These are phyloP conservation scores for Stenogyne calaminthoides DNA, from an alignment of 305 asterid genomes.

Conservation along the genomic window DNA sequence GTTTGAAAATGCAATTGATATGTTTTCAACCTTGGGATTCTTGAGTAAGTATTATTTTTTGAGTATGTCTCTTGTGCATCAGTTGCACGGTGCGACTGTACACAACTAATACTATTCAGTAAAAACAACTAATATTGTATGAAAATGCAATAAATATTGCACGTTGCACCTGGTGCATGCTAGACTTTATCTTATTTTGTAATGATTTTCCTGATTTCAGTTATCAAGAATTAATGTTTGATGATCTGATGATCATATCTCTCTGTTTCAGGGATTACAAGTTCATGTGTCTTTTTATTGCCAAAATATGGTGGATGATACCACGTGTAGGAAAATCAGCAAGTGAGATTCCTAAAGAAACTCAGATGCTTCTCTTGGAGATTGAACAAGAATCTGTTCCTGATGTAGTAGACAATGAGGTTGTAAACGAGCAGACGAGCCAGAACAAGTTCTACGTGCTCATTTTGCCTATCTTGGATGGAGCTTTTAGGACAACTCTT, in stretches of 20 bases:
- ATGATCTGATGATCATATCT: not conserved
- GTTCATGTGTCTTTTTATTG: constrained; percentile 56
- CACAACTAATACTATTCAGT: no score
- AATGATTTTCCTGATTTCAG: not conserved
- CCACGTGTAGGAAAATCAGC: constrained; percentile 62
- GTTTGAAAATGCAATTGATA: no score
- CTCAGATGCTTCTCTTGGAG: constrained; percentile 67
- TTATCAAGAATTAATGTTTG: not conserved
- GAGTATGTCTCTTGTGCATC: no score
- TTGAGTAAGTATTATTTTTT: no score
- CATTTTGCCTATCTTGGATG: constrained; percentile 55
- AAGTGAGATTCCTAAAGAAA: constrained; percentile 57
- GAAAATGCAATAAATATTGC: no score
- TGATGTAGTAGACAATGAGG: constrained; percentile 29
- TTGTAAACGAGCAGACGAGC: constrained; percentile 7
- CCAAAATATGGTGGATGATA: constrained; percentile 80
- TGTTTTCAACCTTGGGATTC: no score
- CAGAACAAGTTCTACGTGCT: constrained; percentile 50
- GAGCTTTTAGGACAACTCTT: constrained; percentile 51
- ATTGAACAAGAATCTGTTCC: constrained; percentile 43
- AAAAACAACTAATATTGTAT: no score
- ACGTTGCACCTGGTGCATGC: no score
- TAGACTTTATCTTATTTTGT: not conserved
- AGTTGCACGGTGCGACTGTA: no score
- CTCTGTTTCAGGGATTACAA: constrained; percentile 41